Evolutionary conservation across 768 basidiomycete species (phyloP), one percentile per base, ranked within the genome.

Genomic region (Melanogaster broomeanus): DNA sequence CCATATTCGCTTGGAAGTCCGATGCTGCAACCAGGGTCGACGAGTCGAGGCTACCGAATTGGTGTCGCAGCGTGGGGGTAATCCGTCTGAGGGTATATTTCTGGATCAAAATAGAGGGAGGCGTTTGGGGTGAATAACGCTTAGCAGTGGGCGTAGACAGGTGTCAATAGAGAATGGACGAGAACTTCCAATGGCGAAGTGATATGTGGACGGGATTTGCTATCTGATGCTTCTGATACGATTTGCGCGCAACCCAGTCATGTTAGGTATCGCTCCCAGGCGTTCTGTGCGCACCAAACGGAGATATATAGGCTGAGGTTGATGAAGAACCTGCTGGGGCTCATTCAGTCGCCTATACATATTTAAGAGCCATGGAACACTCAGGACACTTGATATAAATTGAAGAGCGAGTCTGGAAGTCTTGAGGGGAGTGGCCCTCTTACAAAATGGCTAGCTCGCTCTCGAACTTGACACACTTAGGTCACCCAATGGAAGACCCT

Each of bases 401-500:
- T 43, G 33, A 53, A 42, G 45, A 57, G 53, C 45, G 54, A 59
- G 45, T 24, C 16, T 15, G 39, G 43, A 57, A 16, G 53, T 6
- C 37, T 51, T 42, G 15, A 40, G 24, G 31, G 22, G 42, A n/a
- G 42, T 42, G 35, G 13, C 41, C 48, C 52, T 55, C 33, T 40
- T 41, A 33, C 42, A 35, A n/a, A 44, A 10, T 45, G 48, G 12
- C 22, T 48, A 16, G 47, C 43, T 38, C 12, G 59, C 56, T 53
- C 55, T 60, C 62, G 66, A 61, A 53, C 56, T 39, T 19, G 55
- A 49, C 49, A 38, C 41, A 30, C 28, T 59, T 42, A 58, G 53
- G 58, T 59, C 59, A 55, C 53, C 24, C 38, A 68, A 67, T 68
- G 66, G 66, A 68, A 63, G 66, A 44, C 35, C 51, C 54, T 68